Base-by-base conservation (phyloP, 768 basidiomycete genomes). In the Macrolepiota albuminosa region DNA sequence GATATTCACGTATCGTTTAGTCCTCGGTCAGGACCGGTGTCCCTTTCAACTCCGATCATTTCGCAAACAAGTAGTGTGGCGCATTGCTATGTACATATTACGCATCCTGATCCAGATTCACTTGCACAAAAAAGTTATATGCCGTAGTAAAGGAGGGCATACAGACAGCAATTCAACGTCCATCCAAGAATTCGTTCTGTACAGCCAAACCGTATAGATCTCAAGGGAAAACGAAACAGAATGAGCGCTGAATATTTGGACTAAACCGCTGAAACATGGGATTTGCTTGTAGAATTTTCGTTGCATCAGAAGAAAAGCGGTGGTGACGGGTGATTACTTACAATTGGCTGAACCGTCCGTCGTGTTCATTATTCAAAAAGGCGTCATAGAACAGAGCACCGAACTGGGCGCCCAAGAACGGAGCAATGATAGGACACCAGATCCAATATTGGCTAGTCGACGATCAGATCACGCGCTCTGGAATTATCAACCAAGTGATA, bases 351-450 rank as follows among this genome's bases (percentile, higher is more conserved):
- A 85, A 67, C 36, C 75, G 63, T 52, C 78, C 80, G 53, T 88
- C 84, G 0, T 75, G 63, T 43, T 85, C 86, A 34, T 80, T 79
- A 68, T 81, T 89, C 57, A 89, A 64, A 61, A 89, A 77, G 6
- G 73, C 59, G 61, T 90, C 88, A 61, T 91, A 91, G 58, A 83
- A 68, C 54, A 84, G 70, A 6, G 80, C 73, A 11, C 81, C 89
- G 24, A 71, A 68, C 63, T 85, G 80, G 58, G 80, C 87, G n/a
- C 89, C 87, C 29, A 82, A 54, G 63, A 88, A 77, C 4, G 87
- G 82, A 2, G 76, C 87, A 16, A 87, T 69, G n/a, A 88, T 67
- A 6, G 85, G 83, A 63, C 82, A 84, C 88, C 87, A 90, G 34
- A 91, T 62, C 89, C 87, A 89, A 66, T 88, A 46, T 13, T 90